These are phyloP conservation scores for Rhizoctonia solani DNA, from an alignment of 1,284 basidiomycete species.

Conservation along the genomic window DNA sequence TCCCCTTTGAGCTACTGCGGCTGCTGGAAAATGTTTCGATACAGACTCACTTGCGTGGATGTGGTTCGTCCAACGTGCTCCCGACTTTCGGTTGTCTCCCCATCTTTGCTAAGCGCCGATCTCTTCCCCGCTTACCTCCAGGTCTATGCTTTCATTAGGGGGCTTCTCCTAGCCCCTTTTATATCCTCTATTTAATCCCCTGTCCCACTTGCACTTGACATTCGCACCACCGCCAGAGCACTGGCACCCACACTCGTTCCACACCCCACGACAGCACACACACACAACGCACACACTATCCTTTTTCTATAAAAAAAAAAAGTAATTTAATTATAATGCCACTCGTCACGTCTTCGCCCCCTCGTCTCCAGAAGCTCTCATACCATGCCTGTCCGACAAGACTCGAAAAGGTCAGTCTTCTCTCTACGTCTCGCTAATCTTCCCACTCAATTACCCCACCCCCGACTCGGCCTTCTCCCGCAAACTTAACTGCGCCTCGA, in stretches of 20 bases:
- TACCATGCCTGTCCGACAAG: conserved; percentile 10
- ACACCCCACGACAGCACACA: background rate
- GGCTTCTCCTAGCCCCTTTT: too few relatives aligned
- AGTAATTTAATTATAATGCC: background rate
- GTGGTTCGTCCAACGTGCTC: too few relatives aligned
- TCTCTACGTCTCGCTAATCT: too few relatives aligned
- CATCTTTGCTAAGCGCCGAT: background rate
- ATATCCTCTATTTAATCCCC: background rate
- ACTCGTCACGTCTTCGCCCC: conserved; percentile 3
- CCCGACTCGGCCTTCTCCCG: background rate
- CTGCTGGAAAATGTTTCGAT: too few relatives aligned
- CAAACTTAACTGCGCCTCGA: too few relatives aligned
- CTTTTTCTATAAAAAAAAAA: background rate
- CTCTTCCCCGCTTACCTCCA: background rate
- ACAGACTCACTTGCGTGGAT: too few relatives aligned
- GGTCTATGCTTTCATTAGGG: too few relatives aligned
- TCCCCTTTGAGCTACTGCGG: too few relatives aligned
- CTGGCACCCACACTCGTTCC: background rate
- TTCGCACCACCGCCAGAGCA: background rate
- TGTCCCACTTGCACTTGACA: background rate
- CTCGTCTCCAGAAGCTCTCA: conserved; percentile 1
- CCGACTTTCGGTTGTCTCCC: too few relatives aligned
- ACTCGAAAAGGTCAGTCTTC: conserved; percentile 15
- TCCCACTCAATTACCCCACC: too few relatives aligned
- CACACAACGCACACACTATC: background rate